These are phyloP conservation scores for Aschersonia sp. DNA, from an alignment of 2,329 filamentous ascomycete species.

Conservation along the genomic window DNA sequence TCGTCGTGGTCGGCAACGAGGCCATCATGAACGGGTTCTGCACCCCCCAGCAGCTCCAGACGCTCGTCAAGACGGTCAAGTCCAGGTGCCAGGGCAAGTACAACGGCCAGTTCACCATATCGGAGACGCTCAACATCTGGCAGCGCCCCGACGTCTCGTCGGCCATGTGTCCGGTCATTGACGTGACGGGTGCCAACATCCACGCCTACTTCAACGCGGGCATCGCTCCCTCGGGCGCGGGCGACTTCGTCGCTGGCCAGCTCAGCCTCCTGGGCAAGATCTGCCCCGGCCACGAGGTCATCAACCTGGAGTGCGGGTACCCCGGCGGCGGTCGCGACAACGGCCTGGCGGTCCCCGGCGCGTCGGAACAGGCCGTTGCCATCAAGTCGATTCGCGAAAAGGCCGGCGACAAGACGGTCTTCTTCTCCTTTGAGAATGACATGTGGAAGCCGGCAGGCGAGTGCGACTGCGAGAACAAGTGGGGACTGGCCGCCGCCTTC, in stretches of 20 bases:
- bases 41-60: constrained; percentile 46
- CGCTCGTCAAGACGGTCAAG: constrained; percentile 57
- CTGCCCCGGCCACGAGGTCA: constrained; percentile 58
- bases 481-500: constrained; percentile 39
- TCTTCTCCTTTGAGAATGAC: constrained; percentile 75
- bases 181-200: constrained; percentile 73
- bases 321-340: constrained; percentile 57
- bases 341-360: constrained; percentile 56
- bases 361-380: constrained; percentile 52
- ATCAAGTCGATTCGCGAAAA: constrained; percentile 54
- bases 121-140: constrained; percentile 73
- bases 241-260: constrained; percentile 61
- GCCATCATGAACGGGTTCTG: constrained; percentile 63
- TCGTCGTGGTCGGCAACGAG: constrained; percentile 86
- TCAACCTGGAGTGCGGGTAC: constrained; percentile 89
- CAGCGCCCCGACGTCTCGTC: constrained; percentile 41
- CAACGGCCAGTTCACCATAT: constrained; percentile 63
- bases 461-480: constrained; percentile 66
- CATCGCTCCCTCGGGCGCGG: constrained; percentile 49
- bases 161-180: constrained; percentile 57
- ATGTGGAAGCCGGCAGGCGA: constrained; percentile 61
- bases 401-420: constrained; percentile 54
- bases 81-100: constrained; percentile 52
- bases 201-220: constrained; percentile 86
- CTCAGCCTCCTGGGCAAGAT: constrained; percentile 53